These are phyloP conservation scores for Petasospora fabianii DNA, from an alignment of 1,139 yeast genomes.

Conservation along the genomic window DNA sequence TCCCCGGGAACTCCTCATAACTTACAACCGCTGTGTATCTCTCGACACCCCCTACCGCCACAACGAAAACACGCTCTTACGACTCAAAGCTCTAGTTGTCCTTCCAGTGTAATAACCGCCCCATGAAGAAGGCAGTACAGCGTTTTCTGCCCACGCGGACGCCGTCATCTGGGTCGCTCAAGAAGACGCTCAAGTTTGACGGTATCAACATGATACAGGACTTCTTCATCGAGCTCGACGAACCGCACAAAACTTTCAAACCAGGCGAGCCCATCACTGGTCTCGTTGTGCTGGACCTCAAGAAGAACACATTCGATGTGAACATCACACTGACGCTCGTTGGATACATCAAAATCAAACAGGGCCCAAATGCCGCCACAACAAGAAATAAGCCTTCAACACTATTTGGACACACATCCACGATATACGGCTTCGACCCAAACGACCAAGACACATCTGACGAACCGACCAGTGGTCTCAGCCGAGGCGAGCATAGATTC, in stretches of 20 bases:
- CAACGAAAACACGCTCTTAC: no score
- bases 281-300: slow-evolving; percentile 51
- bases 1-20: no score
- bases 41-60: no score
- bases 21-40: no score
- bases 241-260: slow-evolving; percentile 59
- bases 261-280: slow-evolving; percentile 70
- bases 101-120: no score
- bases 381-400: slow-evolving; percentile 48
- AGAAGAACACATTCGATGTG: slow-evolving; percentile 53
- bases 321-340: slow-evolving; percentile 49
- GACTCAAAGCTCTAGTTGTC: no score
- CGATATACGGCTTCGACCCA: slow-evolving; percentile 56
- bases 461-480: slow-evolving; percentile 40
- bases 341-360: slow-evolving; percentile 56
- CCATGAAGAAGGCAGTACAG: slow-evolving; percentile 26
- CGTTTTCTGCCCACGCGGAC: slow-evolving; percentile 25
- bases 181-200: slow-evolving; percentile 37
- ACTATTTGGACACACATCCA: slow-evolving; percentile 61
- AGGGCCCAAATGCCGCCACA: slow-evolving; percentile 42
- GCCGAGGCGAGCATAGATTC: slow-evolving; percentile 82
- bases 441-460: slow-evolving; percentile 16
- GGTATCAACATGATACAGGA: slow-evolving; percentile 47
- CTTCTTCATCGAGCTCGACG: slow-evolving; percentile 64
- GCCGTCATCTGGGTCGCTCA: slow-evolving; percentile 18